These are phyloP conservation scores for Botrytis cinerea DNA, from an alignment of 2,329 filamentous ascomycete species.

Conservation along the genomic window DNA sequence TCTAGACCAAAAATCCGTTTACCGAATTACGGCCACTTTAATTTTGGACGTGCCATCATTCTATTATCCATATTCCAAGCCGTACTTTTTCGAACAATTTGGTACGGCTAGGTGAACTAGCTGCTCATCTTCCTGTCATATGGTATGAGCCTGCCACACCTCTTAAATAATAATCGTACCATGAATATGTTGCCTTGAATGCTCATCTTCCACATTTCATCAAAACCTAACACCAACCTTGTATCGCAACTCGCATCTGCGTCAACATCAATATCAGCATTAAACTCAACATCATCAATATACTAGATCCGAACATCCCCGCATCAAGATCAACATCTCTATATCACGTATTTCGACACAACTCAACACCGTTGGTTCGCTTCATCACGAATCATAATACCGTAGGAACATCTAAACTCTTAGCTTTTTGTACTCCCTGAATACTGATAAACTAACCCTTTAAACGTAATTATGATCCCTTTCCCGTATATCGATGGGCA, in stretches of 20 bases:
- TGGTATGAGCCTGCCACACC: background rate
- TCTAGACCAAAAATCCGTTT: background rate
- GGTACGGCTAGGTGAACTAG: background rate
- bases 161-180: background rate
- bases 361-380: background rate
- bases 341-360: background rate
- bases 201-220: background rate
- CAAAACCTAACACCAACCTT: background rate
- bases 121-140: background rate
- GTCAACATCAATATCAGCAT: background rate
- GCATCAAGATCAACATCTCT: too few species aligned
- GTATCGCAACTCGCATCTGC: background rate
- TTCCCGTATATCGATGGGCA: fast-evolving
- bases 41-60: background rate
- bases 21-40: background rate
- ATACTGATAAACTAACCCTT: background rate
- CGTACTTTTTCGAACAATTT: background rate
- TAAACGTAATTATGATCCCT: background rate
- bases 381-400: background rate
- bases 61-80: fast-evolving
- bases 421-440: background rate
- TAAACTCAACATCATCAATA: background rate
- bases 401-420: background rate
- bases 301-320: background rate
- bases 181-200: background rate